phyloP scores from a whole-genome alignment of 371 early-diverging fungal genomes.

The Blakeslea trispora region DNA sequence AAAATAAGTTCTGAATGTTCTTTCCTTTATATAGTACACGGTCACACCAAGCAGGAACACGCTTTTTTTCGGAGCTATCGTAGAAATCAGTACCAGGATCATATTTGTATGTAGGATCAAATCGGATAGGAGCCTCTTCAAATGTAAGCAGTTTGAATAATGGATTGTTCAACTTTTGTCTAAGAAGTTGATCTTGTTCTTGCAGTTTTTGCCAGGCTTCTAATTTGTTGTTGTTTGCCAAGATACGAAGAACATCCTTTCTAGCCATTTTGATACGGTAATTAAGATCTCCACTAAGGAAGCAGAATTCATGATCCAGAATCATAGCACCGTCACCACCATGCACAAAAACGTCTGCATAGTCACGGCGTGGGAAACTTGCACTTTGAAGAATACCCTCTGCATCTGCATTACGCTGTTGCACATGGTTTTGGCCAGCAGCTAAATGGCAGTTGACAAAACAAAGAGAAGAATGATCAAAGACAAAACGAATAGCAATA shows the following conservation, averaged over 20 bases:
- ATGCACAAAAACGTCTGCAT: constrained; percentile 29
- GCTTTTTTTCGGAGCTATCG: constrained; percentile 82
- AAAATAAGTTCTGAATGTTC: constrained; percentile 40
- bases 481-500: constrained; percentile 72
- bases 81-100: constrained; percentile 72
- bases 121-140: constrained; percentile 68
- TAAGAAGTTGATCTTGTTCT: constrained; percentile 69
- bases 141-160: constrained; percentile 67
- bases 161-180: constrained; percentile 57
- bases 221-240: constrained; percentile 36
- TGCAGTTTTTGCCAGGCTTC: constrained; percentile 37
- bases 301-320: constrained; percentile 78
- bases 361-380: constrained; percentile 39
- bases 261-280: constrained; percentile 76
- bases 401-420: constrained; percentile 76
- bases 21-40: constrained; percentile 63
- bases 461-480: constrained; percentile 79
- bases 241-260: constrained; percentile 56
- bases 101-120: constrained; percentile 91
- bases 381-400: constrained; percentile 70
- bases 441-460: constrained; percentile 89
- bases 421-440: constrained; percentile 76
- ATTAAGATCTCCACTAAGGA: constrained; percentile 85
- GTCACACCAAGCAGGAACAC: constrained; percentile 90
- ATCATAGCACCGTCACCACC: constrained; percentile 61